Percentiles rank a stretch among this genome's conserved stretches.
These are phyloP conservation scores for Zostera marina DNA, from an alignment of 116 monocot genomes.

Conservation along the genomic window DNA sequence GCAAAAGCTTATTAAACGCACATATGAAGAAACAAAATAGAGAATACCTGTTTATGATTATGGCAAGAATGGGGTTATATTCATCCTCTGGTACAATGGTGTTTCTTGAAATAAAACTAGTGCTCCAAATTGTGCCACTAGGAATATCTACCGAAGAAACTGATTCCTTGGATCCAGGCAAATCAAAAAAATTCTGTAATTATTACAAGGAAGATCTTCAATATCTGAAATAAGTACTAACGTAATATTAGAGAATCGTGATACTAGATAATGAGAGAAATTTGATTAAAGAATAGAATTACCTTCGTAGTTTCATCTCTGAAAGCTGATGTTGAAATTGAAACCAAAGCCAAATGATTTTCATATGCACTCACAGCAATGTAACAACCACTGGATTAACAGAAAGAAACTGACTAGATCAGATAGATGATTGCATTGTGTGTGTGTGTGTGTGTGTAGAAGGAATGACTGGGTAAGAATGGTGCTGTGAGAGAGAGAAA, in stretches of 20 bases:
- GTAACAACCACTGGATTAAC: conserved; percentile 46
- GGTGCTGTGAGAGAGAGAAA: too few relatives aligned
- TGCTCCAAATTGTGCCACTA: conserved; percentile 93
- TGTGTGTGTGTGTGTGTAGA: neutral
- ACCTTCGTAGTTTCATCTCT: conserved; percentile 50
- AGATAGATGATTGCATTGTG: neutral
- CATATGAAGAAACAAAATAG: neutral
- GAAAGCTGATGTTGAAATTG: conserved; percentile 35
- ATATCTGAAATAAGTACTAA: conserved; percentile 56
- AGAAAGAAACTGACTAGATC: neutral
- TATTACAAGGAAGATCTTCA: conserved; percentile 24
- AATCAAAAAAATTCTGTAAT: conserved; percentile 86
- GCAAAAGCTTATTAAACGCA: neutral
- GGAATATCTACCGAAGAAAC: conserved; percentile 10
- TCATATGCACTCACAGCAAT: conserved; percentile 84
- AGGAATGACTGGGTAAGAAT: too few relatives aligned
- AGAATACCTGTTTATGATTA: conserved; percentile 63
- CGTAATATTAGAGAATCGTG: conserved; percentile 26
- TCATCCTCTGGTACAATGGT: conserved; percentile 18
- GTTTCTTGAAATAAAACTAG: conserved; percentile 72
- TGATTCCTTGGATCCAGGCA: conserved; percentile 45
- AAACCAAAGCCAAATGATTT: conserved; percentile 52
- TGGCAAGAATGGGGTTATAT: conserved; percentile 47
- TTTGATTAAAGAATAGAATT: conserved; percentile 1
- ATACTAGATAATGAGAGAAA: conserved; percentile 6